These are phyloP conservation scores for Trypanosomatidae sp. DNA, from an alignment of 208 protist genomes.

Conservation along the genomic window DNA sequence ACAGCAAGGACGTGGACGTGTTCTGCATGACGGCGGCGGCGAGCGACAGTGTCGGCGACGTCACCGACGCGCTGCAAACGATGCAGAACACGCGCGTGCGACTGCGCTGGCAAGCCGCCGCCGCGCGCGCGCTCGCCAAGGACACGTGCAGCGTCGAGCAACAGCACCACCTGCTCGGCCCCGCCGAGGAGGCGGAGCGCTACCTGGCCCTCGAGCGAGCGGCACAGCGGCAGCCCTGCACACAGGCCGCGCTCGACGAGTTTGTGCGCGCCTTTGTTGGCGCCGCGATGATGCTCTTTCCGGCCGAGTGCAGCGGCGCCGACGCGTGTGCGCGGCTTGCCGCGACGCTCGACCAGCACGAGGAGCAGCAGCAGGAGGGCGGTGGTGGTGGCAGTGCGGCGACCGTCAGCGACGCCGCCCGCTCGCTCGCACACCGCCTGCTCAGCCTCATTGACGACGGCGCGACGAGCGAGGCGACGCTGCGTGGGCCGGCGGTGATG, in stretches of 20 bases:
- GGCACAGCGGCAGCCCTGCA: constrained; percentile 28
- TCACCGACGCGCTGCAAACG: constrained; percentile 45
- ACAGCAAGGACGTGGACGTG: constrained; percentile 84
- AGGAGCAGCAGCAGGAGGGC: too few species aligned
- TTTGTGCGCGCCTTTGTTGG: constrained; percentile 66
- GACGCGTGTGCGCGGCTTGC: constrained; percentile 55
- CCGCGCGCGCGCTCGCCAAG: constrained; percentile 71
- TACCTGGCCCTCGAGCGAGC: constrained; percentile 66
- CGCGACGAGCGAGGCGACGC: constrained; percentile 62
- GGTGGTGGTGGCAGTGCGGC: too few species aligned
- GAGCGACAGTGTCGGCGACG: constrained; percentile 58
- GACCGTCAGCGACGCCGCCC: constrained; percentile 26
- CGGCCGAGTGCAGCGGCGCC: constrained; percentile 63
- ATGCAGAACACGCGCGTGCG: constrained; percentile 85
- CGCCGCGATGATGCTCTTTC: constrained; percentile 79
- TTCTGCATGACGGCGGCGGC: constrained; percentile 45
- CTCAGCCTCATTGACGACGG: constrained; percentile 79
- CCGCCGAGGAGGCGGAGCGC: constrained; percentile 54
- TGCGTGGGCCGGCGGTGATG: constrained; percentile 47
- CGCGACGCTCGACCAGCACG: constrained; percentile 35
- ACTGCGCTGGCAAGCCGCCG: constrained; percentile 72
- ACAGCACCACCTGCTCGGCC: constrained; percentile 50
- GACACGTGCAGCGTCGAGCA: constrained; percentile 39
- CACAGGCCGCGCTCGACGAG: constrained; percentile 52
- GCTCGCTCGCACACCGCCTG: constrained; percentile 69